Conservation (phyloP, 805 yeast genomes). For the Sungouiella blattae region DNA sequence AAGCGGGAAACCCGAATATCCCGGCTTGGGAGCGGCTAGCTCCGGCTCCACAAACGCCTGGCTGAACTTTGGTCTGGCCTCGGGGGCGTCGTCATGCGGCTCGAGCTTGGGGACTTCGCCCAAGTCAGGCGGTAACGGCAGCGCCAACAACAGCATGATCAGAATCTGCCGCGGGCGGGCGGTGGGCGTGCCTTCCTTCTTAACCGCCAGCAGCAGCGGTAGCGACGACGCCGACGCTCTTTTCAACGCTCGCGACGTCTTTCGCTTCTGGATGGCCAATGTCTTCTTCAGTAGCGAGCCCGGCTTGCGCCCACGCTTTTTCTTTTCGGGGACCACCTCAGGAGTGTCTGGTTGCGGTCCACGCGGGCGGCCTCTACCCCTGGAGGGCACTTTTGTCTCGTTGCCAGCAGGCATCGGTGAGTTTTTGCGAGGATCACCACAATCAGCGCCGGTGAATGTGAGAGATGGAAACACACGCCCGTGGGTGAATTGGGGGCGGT, state of each 20-base stretch:
- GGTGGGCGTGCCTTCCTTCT: too few species aligned
- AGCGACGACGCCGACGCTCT: neutral
- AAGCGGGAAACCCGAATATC: slow-evolving; percentile 70
- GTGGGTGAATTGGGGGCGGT: too few species aligned
- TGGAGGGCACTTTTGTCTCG: too few species aligned
- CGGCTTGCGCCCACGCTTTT: slow-evolving; percentile 3
- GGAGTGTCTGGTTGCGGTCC: too few species aligned
- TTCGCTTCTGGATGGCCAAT: neutral
- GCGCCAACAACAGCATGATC: neutral
- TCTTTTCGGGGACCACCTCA: slow-evolving; percentile 1
- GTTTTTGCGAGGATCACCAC: too few species aligned
- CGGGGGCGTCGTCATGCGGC: neutral
- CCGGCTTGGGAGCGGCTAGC: slow-evolving; percentile 50
- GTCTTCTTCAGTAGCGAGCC: slow-evolving; percentile 2
- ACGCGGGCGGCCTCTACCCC: too few species aligned
- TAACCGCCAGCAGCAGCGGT: too few species aligned
- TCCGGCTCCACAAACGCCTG: slow-evolving; percentile 55
- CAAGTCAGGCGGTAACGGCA: neutral
- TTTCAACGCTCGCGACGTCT: neutral
- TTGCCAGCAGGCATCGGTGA: too few species aligned
- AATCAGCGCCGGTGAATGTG: too few species aligned
- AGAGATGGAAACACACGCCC: too few species aligned
- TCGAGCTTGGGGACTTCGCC: neutral
- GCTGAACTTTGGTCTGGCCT: neutral
- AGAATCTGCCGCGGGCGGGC: slow-evolving; percentile 1